These are phyloP conservation scores for Lachnellula cervina DNA, from an alignment of 2,329 filamentous ascomycete species.

Conservation along the genomic window DNA sequence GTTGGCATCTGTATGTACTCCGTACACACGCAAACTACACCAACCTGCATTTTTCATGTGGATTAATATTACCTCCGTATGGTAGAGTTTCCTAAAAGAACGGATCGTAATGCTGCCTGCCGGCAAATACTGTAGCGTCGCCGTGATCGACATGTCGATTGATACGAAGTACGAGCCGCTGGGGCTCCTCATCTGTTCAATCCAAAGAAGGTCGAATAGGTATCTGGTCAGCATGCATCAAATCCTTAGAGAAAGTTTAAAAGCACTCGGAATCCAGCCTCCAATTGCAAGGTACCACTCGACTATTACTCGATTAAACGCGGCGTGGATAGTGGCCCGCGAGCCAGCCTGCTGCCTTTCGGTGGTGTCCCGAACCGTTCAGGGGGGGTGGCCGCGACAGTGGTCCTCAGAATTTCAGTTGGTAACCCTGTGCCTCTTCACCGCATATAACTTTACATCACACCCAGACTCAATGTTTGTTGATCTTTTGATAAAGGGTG, in stretches of 20 bases:
- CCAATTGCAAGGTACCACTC: not conserved
- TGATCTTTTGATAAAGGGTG: slow-evolving; percentile 3
- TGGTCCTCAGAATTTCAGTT: slow-evolving; percentile 1
- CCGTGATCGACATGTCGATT: slow-evolving; percentile 8
- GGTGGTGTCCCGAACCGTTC: not conserved
- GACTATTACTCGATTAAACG: slow-evolving; percentile 12
- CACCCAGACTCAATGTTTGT: slow-evolving; percentile 6
- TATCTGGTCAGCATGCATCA: not conserved
- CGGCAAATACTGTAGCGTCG: slow-evolving; percentile 13
- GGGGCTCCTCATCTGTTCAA: slow-evolving; percentile 2
- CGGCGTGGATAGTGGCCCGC: slow-evolving; percentile 3
- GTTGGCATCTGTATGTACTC: not conserved
- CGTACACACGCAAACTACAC: not conserved
- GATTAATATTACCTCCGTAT: too few relatives aligned
- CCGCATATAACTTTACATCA: slow-evolving; percentile 6
- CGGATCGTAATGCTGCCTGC: slow-evolving; percentile 16
- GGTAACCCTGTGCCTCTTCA: slow-evolving; percentile 8
- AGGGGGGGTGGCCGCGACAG: not conserved
- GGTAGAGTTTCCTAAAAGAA: not conserved
- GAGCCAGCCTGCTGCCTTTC: not conserved
- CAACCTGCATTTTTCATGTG: not conserved
- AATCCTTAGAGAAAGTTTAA: not conserved
- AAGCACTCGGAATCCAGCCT: not conserved
- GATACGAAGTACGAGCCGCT: slow-evolving; percentile 3
- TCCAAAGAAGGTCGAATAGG: not conserved